Base-by-base conservation (phyloP, 2,329 filamentous ascomycete genomes). In the Talaromyces atroroseus region DNA sequence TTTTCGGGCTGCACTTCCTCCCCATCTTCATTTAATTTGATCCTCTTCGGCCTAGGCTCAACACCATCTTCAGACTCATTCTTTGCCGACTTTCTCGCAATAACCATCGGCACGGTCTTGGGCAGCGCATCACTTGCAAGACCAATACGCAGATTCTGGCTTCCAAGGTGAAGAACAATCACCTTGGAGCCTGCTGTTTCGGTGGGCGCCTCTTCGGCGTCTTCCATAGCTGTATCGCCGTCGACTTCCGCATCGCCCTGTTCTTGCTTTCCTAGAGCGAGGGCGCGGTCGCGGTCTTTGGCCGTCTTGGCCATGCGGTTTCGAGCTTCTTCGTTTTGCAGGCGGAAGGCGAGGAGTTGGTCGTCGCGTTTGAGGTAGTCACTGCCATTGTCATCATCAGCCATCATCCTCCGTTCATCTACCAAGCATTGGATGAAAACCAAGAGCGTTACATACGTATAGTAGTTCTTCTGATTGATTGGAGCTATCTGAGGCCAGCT, bases 401-500 rank as follows among this genome's bases (percentile, higher is more conserved):
- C 26, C 24, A 29, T 29, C 3, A 44, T n/a, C n/a, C n/a, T n/a
- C n/a, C n/a, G n/a, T n/a, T n/a, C n/a, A n/a, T n/a, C n/a, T n/a
- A 29, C 2, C 6, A 40, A 10, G 8, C 11, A 21, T 11, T 14
- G 6, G 20, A 6, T 18, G 16, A 20, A 20, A n/a, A n/a, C n/a
- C n/a, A n/a, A n/a, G n/a, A n/a, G n/a, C n/a, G 16, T 7, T 29
- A 23, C 85, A 60, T 80, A 94, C 90, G 92, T 96, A 73, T 96
- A 96, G 74, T 99, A 99, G 74, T 99, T 99, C 78, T 99, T 99
- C 74, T 99, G 94, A 71, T 99, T 99, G 75, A 99, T 99, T 66
- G 94, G 90, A 45, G 84, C 82, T 57, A 96, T 86, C 68, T 94
- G 88, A 10, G 94, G 92, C 92, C 94, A 99, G 71, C 82, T 95